These are phyloP conservation scores for Neonectria neomacrospora DNA, from an alignment of 2,329 filamentous ascomycete genomes.

Conservation along the genomic window DNA sequence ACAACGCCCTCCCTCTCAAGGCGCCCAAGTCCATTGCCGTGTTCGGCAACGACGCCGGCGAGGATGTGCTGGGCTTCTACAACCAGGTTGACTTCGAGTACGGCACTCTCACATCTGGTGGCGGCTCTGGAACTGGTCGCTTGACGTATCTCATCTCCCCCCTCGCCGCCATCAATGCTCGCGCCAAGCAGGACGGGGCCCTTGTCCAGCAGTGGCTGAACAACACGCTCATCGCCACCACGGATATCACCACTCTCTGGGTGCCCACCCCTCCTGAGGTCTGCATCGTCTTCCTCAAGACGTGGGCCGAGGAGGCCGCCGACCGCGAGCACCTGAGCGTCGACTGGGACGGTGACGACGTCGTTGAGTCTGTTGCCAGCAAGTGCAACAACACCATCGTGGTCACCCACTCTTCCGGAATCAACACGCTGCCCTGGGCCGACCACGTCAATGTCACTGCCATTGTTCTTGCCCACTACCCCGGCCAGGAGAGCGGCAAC, in stretches of 20 bases:
- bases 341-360: constrained; percentile 68
- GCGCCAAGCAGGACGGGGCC: constrained; percentile 57
- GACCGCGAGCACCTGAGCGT: constrained; percentile 66
- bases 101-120: constrained; percentile 67
- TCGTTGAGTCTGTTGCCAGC: constrained; percentile 70
- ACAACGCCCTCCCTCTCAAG: constrained; percentile 68
- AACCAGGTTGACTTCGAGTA: constrained; percentile 73
- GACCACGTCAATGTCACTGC: constrained; percentile 73
- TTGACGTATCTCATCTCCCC: constrained; percentile 52
- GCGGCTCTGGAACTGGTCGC: constrained; percentile 59
- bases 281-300: constrained; percentile 73
- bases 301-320: constrained; percentile 73
- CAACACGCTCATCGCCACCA: constrained; percentile 56
- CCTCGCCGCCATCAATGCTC: constrained; percentile 56
- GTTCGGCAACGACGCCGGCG: constrained; percentile 63
- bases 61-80: constrained; percentile 70
- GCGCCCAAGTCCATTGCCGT: constrained; percentile 66
- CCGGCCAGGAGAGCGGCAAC: constrained; percentile 76
- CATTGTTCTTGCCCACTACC: constrained; percentile 75
- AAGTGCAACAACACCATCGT: constrained; percentile 74
- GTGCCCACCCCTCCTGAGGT: constrained; percentile 66
- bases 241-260: constrained; percentile 58
- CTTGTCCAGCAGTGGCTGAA: constrained; percentile 59
- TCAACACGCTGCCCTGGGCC: constrained; percentile 75
- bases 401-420: constrained; percentile 75